Percentiles rank a stretch among this genome's conserved stretches.
phyloP scores from a whole-genome alignment of 78 protist species.

The Cavenderia fasciculata region DNA sequence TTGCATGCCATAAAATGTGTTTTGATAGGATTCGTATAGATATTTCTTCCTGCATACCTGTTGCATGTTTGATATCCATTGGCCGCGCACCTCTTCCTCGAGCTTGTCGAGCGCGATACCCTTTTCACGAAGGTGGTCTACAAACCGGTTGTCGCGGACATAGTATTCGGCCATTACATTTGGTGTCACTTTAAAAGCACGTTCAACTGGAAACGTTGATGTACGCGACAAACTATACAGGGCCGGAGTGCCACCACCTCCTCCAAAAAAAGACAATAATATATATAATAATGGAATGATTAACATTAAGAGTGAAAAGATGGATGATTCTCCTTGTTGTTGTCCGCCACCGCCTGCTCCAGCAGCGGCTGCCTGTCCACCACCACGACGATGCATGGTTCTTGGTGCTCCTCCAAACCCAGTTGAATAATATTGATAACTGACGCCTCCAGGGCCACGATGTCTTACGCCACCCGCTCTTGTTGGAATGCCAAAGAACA shows the following conservation, averaged over 20 bases:
- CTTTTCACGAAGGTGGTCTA: not conserved
- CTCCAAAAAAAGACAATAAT: constrained; percentile 10
- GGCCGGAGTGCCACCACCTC: constrained; percentile 7
- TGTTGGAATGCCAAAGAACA: constrained; percentile 67
- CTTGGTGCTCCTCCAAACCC: constrained; percentile 39
- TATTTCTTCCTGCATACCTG: not conserved
- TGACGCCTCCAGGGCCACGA: not conserved
- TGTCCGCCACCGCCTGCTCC: not conserved
- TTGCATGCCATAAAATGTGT: not conserved
- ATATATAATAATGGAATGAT: constrained; percentile 41
- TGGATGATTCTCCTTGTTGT: not conserved
- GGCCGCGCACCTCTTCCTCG: not conserved
- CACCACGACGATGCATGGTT: not conserved
- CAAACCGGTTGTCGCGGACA: constrained; percentile 9
- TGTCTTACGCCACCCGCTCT: constrained; percentile 25
- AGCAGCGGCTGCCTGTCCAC: not conserved
- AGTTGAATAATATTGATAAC: not conserved
- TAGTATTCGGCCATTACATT: not conserved
- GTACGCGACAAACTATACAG: constrained; percentile 9
- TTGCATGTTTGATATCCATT: constrained; percentile 1
- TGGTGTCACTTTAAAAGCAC: not conserved
- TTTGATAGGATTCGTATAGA: not conserved
- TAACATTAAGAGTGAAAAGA: constrained; percentile 21
- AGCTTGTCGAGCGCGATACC: not conserved
- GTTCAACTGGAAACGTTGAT: not conserved